Evolutionary conservation across 371 early-diverging fungal species (phyloP), one percentile per base, ranked within the genome.

Genomic region (Mucor mucedo): DNA sequence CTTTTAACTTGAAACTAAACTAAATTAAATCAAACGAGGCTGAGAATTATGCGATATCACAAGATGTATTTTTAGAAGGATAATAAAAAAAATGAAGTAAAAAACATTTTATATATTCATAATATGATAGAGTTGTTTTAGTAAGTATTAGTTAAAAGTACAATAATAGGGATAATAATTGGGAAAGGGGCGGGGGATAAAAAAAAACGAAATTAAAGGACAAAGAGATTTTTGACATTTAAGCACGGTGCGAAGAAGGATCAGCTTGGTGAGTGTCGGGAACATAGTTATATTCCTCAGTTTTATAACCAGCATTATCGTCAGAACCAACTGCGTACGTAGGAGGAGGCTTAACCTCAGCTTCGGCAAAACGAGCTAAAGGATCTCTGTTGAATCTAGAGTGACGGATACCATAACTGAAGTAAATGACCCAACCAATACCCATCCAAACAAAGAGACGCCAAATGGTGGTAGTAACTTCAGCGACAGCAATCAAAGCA

Each of bases 351-450:
- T 50, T 30, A 38, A 44, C 56, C 40, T 67, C 59, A 13, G 65
- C 69, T 45, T 63, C 69, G 29, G 59, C 66, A 45, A 77, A 76
- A 35, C 68, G 73, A 48, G 68, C 74, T 39, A 71, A 55, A 35
- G 78, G 77, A 55, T 81, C 78, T 49, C 65, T 65, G 27, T 72
- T 71, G 33, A 87, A 71, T 35, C 67, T 70, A 1, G 94, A 91
- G 58, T 86, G 65, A 14, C 87, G 79, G 63, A 81, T 83, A n/a
- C 91, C 84, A 69, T 87, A 94, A 8, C 62, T 6, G 28, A 82
- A 76, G 69, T 93, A 94, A 29, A 94, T 64, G 5, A 92, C 33
- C 59, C 91, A 68, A 2, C 95, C 95, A 33, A 93, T 68, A 5
- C 57, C 90, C 73, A 91, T 84, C 94, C 94, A 80, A 16, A 77